Evolutionary conservation across 371 early-diverging fungal genomes (phyloP).

Genomic region (Nematocida ironsii): DNA sequence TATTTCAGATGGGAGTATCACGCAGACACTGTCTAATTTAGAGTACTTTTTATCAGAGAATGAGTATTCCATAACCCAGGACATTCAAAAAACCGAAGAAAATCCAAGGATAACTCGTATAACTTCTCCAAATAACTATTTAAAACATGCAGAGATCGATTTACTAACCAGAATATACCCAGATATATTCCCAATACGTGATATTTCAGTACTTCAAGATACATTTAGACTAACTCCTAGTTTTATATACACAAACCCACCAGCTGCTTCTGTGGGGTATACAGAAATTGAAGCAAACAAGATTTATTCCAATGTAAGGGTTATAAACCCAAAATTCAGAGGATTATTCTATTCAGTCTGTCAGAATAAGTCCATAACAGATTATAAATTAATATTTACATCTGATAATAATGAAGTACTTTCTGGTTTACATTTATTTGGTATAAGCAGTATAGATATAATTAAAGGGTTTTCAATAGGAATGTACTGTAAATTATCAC

Average conservation of each 20-base stretch:
- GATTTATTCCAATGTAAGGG: not conserved
- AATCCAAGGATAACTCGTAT: not conserved
- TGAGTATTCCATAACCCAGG: slow-evolving; percentile 3
- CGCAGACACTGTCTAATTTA: not conserved
- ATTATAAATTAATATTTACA: slow-evolving; percentile 64
- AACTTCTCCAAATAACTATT: not conserved
- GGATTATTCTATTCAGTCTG: slow-evolving; percentile 53
- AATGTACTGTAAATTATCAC: slow-evolving; percentile 80
- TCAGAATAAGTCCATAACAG: slow-evolving; percentile 21
- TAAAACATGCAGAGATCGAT: slow-evolving; percentile 5
- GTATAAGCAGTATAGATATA: slow-evolving; percentile 84
- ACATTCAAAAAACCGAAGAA: not conserved
- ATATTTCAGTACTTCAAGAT: not conserved
- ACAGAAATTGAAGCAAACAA: slow-evolving; percentile 77
- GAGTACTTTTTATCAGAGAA: slow-evolving; percentile 12
- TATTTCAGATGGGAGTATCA: not conserved
- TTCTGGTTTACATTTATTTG: slow-evolving; percentile 88
- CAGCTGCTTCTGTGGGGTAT: slow-evolving; percentile 77
- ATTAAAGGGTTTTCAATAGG: slow-evolving; percentile 80
- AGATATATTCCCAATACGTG: not conserved
- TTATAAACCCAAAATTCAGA: slow-evolving; percentile 36
- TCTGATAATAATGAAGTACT: slow-evolving; percentile 82
- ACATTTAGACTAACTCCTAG: slow-evolving; percentile 75
- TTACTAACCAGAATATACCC: not conserved
- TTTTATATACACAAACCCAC: slow-evolving; percentile 90